A percentile compares a stretch with the other conserved stretches of the same genome.
These are phyloP conservation scores for Podaxis sp. DNA, from an alignment of 768 basidiomycete genomes.

Conservation along the genomic window DNA sequence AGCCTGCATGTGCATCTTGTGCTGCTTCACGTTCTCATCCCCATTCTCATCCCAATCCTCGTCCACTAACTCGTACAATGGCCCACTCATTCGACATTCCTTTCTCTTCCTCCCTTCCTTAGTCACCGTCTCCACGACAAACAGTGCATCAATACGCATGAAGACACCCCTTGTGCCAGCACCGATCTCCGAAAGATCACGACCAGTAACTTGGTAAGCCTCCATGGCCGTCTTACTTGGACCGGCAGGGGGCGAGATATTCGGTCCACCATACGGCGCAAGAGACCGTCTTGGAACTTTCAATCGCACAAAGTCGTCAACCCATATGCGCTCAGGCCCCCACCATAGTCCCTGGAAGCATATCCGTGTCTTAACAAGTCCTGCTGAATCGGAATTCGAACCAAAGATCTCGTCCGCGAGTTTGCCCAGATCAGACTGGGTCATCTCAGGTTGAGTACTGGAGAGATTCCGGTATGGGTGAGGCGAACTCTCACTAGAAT, in stretches of 20 bases:
- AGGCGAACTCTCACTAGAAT: not conserved
- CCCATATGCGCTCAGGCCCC: conserved; percentile 88
- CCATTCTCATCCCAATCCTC: conserved; percentile 57
- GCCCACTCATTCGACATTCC: conserved; percentile 68
- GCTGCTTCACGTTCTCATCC: conserved; percentile 10
- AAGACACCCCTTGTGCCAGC: conserved; percentile 64
- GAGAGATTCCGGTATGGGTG: conserved; percentile 10
- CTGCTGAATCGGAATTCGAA: conserved; percentile 5
- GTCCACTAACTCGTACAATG: conserved; percentile 77
- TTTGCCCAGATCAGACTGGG: not conserved
- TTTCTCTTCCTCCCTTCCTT: conserved; percentile 38
- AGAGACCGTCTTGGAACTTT: conserved; percentile 64
- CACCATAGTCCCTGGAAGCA: conserved; percentile 84
- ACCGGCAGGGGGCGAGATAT: conserved; percentile 60
- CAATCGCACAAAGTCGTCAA: conserved; percentile 77
- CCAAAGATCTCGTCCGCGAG: conserved; percentile 1
- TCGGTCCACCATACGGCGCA: conserved; percentile 58
- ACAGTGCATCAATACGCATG: conserved; percentile 64
- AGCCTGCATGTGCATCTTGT: not conserved
- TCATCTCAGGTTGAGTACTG: not conserved
- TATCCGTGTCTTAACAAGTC: conserved; percentile 33
- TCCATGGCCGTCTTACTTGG: conserved; percentile 35
- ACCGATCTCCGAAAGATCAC: conserved; percentile 35
- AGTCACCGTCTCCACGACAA: conserved; percentile 50
- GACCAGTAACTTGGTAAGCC: conserved; percentile 16